Base-by-base conservation (phyloP, 352 stramenopile species). In the Phytophthora kernoviae region DNA sequence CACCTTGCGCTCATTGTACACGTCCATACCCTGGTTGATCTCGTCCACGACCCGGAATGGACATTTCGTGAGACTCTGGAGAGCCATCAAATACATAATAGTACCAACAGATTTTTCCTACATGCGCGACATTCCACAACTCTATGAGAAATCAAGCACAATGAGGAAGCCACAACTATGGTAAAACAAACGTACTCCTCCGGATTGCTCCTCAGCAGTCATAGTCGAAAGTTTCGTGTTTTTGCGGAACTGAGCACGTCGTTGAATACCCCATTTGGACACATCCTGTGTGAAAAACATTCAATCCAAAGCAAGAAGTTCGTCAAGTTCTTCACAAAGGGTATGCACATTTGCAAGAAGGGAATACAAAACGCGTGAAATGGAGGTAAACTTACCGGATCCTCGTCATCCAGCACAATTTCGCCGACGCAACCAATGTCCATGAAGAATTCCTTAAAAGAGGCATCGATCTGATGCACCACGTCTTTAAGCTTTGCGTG, bases 11-110 rank as follows among this genome's bases (percentile, higher is more conserved):
- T 96, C 88, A 51, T 96, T 96, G 71, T 94, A 91, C 26, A 93
- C 82, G 44, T 96, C 88, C 88, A 96, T 96, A 48, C 88, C 87
- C 55, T 96, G 87, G 59, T 96, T 96, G 48, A 96, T 95, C 54
- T 96, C 87, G 61, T 96, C 87, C 26, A 96, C 87, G 22, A 96
- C 86, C 1, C 87, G 82, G 58, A 96, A 96, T 36, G 86, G 87
- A 18, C 87, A 95, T 66, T 92, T 87, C 0, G 87, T 96, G 20
- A 96, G 65, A 39, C 75, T 93, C 58, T 96, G 87, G 4, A 96
- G 74, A 26, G 87, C 87, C 87, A 96, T 96, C 61, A 96, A 67
- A 48, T 96, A 96, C 86, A 96, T 94, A 58, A 94, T 96, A n/a
- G 87, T 96, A 33, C 86, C 86, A 5, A 96, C 87, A 27, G 86